A percentile compares a stretch with the other conserved stretches of the same genome.
phyloP scores from a whole-genome alignment of 345 rosid species.

The Rhodomyrtus tomentosa region DNA sequence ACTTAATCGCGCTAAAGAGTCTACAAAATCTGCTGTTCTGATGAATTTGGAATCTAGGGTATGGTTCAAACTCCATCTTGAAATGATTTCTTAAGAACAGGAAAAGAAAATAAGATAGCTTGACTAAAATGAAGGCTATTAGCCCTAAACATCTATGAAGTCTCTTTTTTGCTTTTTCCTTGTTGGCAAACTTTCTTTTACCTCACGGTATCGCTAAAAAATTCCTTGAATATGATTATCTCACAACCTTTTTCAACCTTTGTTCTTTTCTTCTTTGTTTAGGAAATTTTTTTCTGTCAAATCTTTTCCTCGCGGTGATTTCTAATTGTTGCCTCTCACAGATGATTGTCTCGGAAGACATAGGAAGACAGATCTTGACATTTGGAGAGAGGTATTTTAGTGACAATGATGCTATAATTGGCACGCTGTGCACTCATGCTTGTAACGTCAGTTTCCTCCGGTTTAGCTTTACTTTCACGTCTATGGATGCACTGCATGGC shows the following conservation, averaged over 20 bases:
- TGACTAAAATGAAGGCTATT: background rate
- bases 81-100: background rate
- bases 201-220: background rate
- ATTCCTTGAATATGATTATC: background rate
- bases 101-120: background rate
- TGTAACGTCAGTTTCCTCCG: background rate
- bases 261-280: background rate
- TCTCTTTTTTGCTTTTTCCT: background rate
- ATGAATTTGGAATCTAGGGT: conserved; percentile 90
- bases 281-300: background rate
- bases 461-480: background rate
- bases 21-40: conserved; percentile 87
- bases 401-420: background rate
- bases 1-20: conserved; percentile 66
- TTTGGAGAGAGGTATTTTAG: conserved; percentile 70
- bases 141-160: background rate
- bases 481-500: background rate
- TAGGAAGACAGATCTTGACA: conserved; percentile 81
- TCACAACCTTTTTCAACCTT: background rate
- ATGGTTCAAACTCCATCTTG: background rate
- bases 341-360: conserved; percentile 68
- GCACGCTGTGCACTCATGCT: background rate
- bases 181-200: background rate
- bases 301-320: background rate
- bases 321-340: conserved; percentile 6